These are phyloP conservation scores for Backusella luteola DNA, from an alignment of 192 early-diverging fungal species.

Conservation along the genomic window DNA sequence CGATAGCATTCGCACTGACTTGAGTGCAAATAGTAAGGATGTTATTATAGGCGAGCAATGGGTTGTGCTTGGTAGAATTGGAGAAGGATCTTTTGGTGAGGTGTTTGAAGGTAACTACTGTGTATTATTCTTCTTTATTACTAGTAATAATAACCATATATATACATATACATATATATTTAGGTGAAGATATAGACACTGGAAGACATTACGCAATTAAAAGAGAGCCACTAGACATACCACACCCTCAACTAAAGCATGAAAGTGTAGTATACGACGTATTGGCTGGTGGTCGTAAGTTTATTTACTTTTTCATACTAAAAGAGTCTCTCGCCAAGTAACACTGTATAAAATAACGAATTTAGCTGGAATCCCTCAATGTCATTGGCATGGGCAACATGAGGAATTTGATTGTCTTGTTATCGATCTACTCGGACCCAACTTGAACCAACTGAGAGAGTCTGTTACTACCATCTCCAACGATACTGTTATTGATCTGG, in stretches of 20 bases:
- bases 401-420: conserved; percentile 50
- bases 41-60: conserved; percentile 51
- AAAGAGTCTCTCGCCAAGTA: neutral
- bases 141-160: neutral
- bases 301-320: neutral
- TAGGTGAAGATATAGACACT: conserved; percentile 47
- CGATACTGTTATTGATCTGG: conserved; percentile 44
- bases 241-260: conserved; percentile 47
- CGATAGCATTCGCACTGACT: conserved; percentile 17
- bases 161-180: neutral
- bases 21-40: conserved; percentile 23
- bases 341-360: neutral
- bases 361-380: conserved; percentile 46
- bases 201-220: conserved; percentile 52
- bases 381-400: conserved; percentile 55
- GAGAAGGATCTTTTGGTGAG: conserved; percentile 59
- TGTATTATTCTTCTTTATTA: neutral
- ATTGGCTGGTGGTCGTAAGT: conserved; percentile 47
- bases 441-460: conserved; percentile 44
- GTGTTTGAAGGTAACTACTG: conserved; percentile 49
- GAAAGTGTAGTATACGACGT: conserved; percentile 46
- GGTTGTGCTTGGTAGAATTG: conserved; percentile 52
- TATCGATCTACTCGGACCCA: conserved; percentile 57
- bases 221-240: conserved; percentile 39
- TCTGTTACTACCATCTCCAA: conserved; percentile 41